Evolutionary conservation across 2,329 filamentous ascomycete species (phyloP).

Genomic region (Cercospora zeina): DNA sequence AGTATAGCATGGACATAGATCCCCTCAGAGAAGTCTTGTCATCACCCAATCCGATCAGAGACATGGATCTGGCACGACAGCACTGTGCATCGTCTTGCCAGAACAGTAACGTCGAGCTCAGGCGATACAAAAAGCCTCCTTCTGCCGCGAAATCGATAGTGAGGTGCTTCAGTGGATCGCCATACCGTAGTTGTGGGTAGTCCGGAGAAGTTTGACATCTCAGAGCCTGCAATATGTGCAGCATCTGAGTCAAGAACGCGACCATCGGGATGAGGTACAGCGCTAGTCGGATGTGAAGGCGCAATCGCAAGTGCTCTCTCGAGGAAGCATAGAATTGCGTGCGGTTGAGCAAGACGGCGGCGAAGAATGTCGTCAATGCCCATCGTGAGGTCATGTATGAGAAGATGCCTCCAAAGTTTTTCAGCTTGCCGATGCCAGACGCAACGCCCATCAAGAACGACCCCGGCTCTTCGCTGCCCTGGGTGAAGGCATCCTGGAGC

Average conservation of each 20-base stretch:
- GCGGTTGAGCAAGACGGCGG: conserved; percentile 84
- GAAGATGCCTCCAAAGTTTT: conserved; percentile 81
- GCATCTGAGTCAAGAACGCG: conserved; percentile 67
- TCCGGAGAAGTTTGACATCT: conserved; percentile 75
- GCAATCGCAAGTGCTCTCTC: conserved; percentile 72
- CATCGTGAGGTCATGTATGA: conserved; percentile 89
- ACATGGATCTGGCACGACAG: conserved; percentile 75
- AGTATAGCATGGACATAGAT: conserved; percentile 75
- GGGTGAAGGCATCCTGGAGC: conserved; percentile 32
- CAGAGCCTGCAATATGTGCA: conserved; percentile 74
- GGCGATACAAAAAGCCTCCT: conserved; percentile 67
- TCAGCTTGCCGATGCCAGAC: conserved; percentile 34
- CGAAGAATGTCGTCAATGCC: conserved; percentile 83
- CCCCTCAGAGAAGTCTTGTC: conserved; percentile 62
- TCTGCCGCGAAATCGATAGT: conserved; percentile 55
- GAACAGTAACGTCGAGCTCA: conserved; percentile 71
- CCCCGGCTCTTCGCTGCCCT: conserved; percentile 30
- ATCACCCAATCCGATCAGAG: conserved; percentile 51
- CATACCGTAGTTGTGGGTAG: conserved; percentile 51
- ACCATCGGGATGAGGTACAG: conserved; percentile 71
- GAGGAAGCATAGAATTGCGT: conserved; percentile 93
- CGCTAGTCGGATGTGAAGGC: conserved; percentile 69
- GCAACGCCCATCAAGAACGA: conserved; percentile 34
- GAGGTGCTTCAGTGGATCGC: conserved; percentile 46
- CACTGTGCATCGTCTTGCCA: conserved; percentile 73